A percentile compares a stretch with the other conserved stretches of the same genome.
Evolutionary conservation across 1,284 basidiomycete genomes (phyloP).

Genomic region (Boletus austroedulis): DNA sequence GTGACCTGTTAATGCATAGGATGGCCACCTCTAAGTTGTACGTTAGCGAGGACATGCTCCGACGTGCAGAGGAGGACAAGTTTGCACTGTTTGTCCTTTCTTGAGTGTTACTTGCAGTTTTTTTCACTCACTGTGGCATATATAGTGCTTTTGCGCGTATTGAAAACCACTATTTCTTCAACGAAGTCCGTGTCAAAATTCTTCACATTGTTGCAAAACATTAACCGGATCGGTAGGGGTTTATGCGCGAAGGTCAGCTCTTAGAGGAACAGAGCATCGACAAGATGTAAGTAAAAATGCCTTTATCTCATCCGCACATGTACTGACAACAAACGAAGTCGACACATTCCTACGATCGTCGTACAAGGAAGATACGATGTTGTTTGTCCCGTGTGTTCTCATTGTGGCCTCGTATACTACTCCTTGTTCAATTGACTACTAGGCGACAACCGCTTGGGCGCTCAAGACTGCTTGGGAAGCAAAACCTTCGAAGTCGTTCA

Average conservation of each 20-base stretch:
- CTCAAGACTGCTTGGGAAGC: slow-evolving; percentile 86
- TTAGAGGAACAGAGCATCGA: slow-evolving; percentile 82
- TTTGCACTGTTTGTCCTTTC: slow-evolving; percentile 65
- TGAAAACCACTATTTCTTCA: slow-evolving; percentile 91
- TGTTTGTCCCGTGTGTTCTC: slow-evolving; percentile 62
- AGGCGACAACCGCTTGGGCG: slow-evolving; percentile 77
- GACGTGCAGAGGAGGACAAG: slow-evolving; percentile 68
- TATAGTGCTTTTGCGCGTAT: slow-evolving; percentile 83
- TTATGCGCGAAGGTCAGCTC: slow-evolving; percentile 88
- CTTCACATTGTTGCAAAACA: not conserved
- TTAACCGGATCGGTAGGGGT: slow-evolving; percentile 54
- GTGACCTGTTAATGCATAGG: slow-evolving; percentile 38
- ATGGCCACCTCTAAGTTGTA: slow-evolving; percentile 78
- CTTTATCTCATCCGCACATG: slow-evolving; percentile 1
- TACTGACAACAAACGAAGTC: slow-evolving; percentile 44
- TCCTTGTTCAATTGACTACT: not conserved
- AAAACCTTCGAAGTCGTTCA: slow-evolving; percentile 41
- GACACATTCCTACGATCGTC: slow-evolving; percentile 80
- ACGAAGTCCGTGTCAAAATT: slow-evolving; percentile 47
- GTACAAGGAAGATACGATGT: slow-evolving; percentile 88
- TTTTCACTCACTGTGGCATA: slow-evolving; percentile 8
- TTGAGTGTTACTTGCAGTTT: not conserved
- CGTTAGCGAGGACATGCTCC: slow-evolving; percentile 67
- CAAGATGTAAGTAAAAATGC: slow-evolving; percentile 68
- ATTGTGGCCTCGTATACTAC: not conserved